phyloP scores from a whole-genome alignment of 306 rosid genomes.

The Casuarina equisetifolia region DNA sequence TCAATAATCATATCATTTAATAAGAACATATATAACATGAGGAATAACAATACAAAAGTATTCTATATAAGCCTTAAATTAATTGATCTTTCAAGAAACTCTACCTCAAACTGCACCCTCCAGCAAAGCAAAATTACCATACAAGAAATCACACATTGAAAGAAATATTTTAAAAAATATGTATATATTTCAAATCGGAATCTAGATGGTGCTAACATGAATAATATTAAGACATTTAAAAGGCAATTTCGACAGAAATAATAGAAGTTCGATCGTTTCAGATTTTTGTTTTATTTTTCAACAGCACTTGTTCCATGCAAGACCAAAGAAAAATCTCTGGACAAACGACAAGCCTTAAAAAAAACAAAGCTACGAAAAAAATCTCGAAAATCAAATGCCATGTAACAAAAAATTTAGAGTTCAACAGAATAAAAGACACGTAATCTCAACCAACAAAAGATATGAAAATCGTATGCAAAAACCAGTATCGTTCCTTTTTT shows the following conservation, averaged over 20 bases:
- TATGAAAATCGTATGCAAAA: slow-evolving; percentile 21
- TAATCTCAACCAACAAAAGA: slow-evolving; percentile 4
- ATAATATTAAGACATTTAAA: background rate
- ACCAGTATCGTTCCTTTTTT: background rate
- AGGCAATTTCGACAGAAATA: background rate
- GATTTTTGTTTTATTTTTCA: background rate
- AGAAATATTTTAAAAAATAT: background rate
- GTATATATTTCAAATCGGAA: too few species aligned
- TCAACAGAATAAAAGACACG: slow-evolving; percentile 1
- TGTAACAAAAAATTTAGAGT: slow-evolving; percentile 24
- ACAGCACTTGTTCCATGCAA: background rate
- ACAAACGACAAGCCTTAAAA: background rate
- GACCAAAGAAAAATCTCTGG: background rate
- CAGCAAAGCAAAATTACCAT: background rate
- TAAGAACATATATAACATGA: background rate
- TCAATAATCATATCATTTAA: background rate
- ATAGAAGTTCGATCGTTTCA: background rate
- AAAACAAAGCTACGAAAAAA: too few species aligned
- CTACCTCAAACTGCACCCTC: background rate
- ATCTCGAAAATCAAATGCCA: background rate
- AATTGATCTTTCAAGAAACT: background rate
- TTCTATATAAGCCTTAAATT: background rate
- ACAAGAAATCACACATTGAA: background rate
- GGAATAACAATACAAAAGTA: background rate
- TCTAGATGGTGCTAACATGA: too few species aligned